Evolutionary conservation across 768 basidiomycete genomes (phyloP), one percentile per base, ranked within the genome.

Genomic region (Russula lepida): DNA sequence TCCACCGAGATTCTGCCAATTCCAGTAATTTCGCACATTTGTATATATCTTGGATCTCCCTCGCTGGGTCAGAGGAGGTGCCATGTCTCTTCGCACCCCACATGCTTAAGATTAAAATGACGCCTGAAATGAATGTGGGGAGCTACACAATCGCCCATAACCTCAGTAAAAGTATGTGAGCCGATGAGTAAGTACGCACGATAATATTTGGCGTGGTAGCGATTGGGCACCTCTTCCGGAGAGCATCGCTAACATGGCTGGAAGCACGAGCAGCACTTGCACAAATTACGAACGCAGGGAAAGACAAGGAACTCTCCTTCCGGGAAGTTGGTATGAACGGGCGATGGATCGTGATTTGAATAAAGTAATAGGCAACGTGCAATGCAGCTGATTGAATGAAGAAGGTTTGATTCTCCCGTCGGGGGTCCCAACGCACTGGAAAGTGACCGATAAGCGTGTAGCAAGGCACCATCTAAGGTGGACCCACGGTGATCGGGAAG

Each of bases 21-120:
- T 65, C 56, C 6, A 69, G 46, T 39, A 69, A 17, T 27, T 72
- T 67, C 69, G 83, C 74, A 64, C 81, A 83, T 57, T 76, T 76
- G 57, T 77, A 72, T 23, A 85, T 78, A 62, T 85, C 82, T 21
- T 71, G 70, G 70, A 82, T 76, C 51, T 83, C 80, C 54, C 74
- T 72, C 9, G 69, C 67, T 0, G 77, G 67, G 59, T 83, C 80
- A 8, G 68, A 69, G 5, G 68, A 67, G 19, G 75, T 62, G 7
- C 82, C 76, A 30, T 72, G 73, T 54, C 74, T 74, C 64, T 76
- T 79, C 52, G 75, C 78, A 51, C 75, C 80, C 84, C 78, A 84
- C 15, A 85, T 75, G 41, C 81, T 80, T 37, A 85, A 71, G 43
- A 86, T 70, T 6, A 84, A 72, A 25, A 84, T 76, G 41, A 84